Evolutionary conservation across 1,284 basidiomycete genomes (phyloP).

Genomic region (Trametes pubescens): DNA sequence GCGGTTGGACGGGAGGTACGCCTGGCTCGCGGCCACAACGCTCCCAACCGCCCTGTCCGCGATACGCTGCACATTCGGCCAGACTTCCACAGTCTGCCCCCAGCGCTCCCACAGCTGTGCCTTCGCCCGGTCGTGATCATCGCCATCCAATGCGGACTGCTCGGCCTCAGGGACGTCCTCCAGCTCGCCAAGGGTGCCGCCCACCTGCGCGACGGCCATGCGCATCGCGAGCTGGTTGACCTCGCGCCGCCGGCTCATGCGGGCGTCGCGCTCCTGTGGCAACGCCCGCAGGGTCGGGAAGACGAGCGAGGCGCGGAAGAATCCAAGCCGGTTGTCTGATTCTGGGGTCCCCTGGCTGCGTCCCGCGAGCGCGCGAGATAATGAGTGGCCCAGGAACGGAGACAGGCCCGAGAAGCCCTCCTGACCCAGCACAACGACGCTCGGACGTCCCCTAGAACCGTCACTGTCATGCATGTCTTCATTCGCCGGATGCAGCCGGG

Average conservation of each 20-base stretch:
- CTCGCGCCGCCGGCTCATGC: constrained; percentile 70
- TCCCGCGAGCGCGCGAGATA: constrained; percentile 29
- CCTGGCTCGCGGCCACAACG: constrained; percentile 55
- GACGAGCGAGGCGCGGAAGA: constrained; percentile 78
- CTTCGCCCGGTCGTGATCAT: constrained; percentile 36
- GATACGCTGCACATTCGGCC: constrained; percentile 73
- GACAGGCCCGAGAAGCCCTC: constrained; percentile 40
- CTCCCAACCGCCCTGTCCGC: constrained; percentile 78
- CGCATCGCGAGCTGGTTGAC: constrained; percentile 83
- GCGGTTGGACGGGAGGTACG: constrained; percentile 38
- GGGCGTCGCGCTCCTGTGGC: constrained; percentile 61
- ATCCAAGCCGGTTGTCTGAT: constrained; percentile 47
- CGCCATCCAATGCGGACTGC: constrained; percentile 29
- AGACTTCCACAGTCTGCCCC: constrained; percentile 71
- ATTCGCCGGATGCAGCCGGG: constrained; percentile 53
- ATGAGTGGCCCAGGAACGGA: constrained; percentile 35
- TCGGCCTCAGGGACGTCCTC: constrained; percentile 37
- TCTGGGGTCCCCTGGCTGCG: constrained; percentile 33
- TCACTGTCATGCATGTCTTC: constrained; percentile 48
- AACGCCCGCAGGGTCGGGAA: constrained; percentile 71
- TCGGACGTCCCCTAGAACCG: constrained; percentile 46
- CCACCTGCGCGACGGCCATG: constrained; percentile 79
- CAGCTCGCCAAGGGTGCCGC: constrained; percentile 65
- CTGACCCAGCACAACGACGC: constrained; percentile 61
- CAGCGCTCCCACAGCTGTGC: constrained; percentile 74